Conservation (phyloP, 1,284 basidiomycete species). For the Cutaneotrichosporon cavernicola region DNA sequence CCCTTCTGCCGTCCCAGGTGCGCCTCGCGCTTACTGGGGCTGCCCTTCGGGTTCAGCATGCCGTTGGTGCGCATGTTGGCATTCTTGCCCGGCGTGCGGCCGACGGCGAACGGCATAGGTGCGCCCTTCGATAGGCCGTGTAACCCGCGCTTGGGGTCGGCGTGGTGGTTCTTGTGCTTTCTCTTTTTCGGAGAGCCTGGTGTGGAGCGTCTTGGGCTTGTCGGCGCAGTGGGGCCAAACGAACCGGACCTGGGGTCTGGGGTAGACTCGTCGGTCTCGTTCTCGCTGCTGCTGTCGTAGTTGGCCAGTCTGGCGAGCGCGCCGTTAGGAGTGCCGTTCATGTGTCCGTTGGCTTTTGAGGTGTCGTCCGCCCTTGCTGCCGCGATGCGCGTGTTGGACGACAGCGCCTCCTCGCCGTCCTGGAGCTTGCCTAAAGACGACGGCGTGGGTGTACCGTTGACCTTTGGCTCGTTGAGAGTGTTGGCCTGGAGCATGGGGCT, state of each 20-base stretch:
- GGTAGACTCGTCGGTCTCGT: not conserved
- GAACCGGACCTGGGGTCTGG: not conserved
- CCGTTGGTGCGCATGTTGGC: constrained; percentile 1
- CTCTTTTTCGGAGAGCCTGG: not conserved
- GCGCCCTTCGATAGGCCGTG: constrained; percentile 9
- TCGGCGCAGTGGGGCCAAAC: not conserved
- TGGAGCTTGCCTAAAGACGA: not conserved
- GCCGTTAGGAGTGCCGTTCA: not conserved
- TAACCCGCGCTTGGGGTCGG: constrained; percentile 11
- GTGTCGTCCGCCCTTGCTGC: not conserved
- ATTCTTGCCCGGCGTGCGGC: constrained; percentile 11
- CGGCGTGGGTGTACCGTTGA: not conserved
- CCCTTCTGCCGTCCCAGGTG: constrained; percentile 10
- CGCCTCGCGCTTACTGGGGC: not conserved
- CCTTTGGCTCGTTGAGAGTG: not conserved
- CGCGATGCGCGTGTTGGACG: not conserved
- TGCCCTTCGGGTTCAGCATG: not conserved
- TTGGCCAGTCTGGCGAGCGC: not conserved
- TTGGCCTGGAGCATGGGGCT: not conserved
- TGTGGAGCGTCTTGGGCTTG: constrained; percentile 3
- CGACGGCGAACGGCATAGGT: constrained; percentile 24
- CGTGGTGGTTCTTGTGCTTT: constrained; percentile 1
- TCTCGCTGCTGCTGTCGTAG: not conserved
- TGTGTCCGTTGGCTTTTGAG: not conserved
- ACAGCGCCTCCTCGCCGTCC: not conserved